phyloP scores from a whole-genome alignment of 306 rosid genomes.

The Prunus padus region DNA sequence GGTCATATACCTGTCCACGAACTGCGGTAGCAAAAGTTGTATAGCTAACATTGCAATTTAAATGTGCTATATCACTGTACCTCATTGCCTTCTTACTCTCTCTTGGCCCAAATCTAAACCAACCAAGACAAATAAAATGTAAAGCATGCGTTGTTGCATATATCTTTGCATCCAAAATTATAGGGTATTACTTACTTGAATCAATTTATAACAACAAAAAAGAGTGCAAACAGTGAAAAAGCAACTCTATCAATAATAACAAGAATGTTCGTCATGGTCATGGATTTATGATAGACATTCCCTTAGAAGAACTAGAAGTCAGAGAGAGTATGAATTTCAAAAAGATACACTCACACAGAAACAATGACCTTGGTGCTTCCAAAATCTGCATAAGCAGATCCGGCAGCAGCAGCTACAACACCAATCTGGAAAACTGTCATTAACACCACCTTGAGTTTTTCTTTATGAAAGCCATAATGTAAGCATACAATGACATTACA shows the following conservation, averaged over 20 bases:
- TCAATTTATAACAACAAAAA: no score
- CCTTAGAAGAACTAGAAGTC: neutral
- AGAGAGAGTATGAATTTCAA: neutral
- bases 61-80: slow-evolving; percentile 83
- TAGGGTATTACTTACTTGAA: neutral
- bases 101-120: slow-evolving; percentile 85
- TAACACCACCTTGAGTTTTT: slow-evolving; percentile 5
- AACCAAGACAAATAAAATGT: slow-evolving; percentile 6
- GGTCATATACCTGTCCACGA: slow-evolving; percentile 69
- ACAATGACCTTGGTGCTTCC: slow-evolving; percentile 95
- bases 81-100: slow-evolving; percentile 96
- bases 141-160: neutral
- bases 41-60: slow-evolving; percentile 82
- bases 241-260: neutral
- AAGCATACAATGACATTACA: no score
- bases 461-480: no score
- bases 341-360: slow-evolving; percentile 74
- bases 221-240: neutral
- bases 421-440: slow-evolving; percentile 86
- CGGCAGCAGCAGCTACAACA: slow-evolving; percentile 92
- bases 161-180: neutral
- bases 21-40: slow-evolving; percentile 79
- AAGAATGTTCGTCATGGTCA: neutral
- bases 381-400: slow-evolving; percentile 95
- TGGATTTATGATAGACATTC: neutral